These are phyloP conservation scores for Solanum verrucosum DNA, from an alignment of 257 asterid species.

Conservation along the genomic window DNA sequence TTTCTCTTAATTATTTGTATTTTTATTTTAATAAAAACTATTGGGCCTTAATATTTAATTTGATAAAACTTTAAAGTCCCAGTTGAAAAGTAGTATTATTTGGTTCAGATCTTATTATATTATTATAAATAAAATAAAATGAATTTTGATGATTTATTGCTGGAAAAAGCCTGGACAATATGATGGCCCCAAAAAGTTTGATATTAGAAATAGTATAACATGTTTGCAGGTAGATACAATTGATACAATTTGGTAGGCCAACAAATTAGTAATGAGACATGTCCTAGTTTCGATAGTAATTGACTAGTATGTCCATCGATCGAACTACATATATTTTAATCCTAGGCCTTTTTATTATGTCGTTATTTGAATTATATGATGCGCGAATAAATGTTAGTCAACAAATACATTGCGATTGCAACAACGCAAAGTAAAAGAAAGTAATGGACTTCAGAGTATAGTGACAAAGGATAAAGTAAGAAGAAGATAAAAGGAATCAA, in stretches of 20 bases:
- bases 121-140: neutral
- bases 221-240: neutral
- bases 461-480: neutral
- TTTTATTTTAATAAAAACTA: neutral
- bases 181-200: neutral
- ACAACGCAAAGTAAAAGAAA: neutral
- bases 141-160: neutral
- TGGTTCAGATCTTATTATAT: neutral
- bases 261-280: neutral
- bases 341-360: neutral
- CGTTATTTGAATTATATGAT: neutral
- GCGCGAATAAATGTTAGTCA: neutral
- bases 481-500: neutral
- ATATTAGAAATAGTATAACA: neutral
- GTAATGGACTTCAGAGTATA: neutral
- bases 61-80: neutral
- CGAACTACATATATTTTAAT: accelerated
- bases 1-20: neutral
- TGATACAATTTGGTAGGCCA: neutral
- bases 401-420: neutral
- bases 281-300: neutral
- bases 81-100: neutral
- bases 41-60: neutral
- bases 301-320: neutral
- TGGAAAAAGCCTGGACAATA: neutral